Base-by-base conservation (phyloP, 495 filamentous ascomycete genomes). In the Aspergillus carlsbadensis region DNA sequence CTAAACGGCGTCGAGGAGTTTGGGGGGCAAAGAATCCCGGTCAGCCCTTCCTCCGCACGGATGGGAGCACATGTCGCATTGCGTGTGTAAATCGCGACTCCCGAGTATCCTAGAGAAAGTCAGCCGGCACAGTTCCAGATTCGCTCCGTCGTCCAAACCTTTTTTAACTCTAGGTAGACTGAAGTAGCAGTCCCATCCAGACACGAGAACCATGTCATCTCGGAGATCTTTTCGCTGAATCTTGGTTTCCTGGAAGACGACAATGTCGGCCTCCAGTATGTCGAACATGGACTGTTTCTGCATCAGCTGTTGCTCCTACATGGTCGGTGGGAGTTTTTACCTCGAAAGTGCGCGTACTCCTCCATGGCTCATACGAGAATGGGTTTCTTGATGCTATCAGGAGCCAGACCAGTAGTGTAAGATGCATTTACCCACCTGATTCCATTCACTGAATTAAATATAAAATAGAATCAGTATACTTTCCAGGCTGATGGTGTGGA, bases 141-240 rank as follows among this genome's bases (percentile, higher is more conserved):
- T 0, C 35, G 31, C 7, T 21, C n/a, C 20, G 42, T 14, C 34
- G 6, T 5, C 39, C 57, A 39, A 60, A 89, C 92, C 94, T 75
- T 98, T 96, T 72, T 97, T 97, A 61, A 94, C 78, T 66, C 84
- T 88, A 7, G 94, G 94, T 6, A 98, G 79, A 65, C 90, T 96
- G 72, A 96, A 97, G 68, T 86, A 96, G 60, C 92, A 96, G 69
- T 98, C 94, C 94, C 94, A 98, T 21, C 94, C 94, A 0, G 91
- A 86, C 0, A 98, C 86, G 5, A 97, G 70, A 13, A 98, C 92
- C 92, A 98, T 97, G 67, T 96, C 94, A 77, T 98, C 94, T 24
- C 80, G 78, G 2, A 98, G 78, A 62, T 98, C 93, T 66, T 96
- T 97, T 18, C 88, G 83, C 66, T 98, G 94, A 46, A 98, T 97